Evolutionary conservation across 2,329 filamentous ascomycete species (phyloP), one percentile per base, ranked within the genome.

Genomic region (Rhynchosporium agropyri): DNA sequence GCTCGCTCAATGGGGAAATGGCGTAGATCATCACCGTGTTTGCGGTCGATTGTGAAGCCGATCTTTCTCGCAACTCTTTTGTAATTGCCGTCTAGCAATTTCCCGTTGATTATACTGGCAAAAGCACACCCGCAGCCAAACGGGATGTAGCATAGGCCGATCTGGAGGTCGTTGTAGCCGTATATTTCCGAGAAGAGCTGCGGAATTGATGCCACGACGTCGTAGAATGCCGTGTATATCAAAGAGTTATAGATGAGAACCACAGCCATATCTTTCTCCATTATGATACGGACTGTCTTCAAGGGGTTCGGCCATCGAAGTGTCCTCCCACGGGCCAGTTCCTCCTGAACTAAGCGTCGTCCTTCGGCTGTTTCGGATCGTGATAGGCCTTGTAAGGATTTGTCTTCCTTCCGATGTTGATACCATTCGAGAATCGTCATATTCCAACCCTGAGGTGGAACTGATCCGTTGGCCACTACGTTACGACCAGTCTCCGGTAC

Each of bases 31-130:
- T 75, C 72, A 6, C 74, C 77, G 42, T 84, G 83, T 66, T 83
- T 85, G 63, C 79, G 81, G 65, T 84, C 83, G 66, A 91, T 83
- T 2, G 79, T 77, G 62, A 92, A 79, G 5, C 86, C 86, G 15
- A 88, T 77, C 38, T 81, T 80, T 55, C 78, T 80, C 1, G 90
- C 89, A 53, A 87, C 82, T 45, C 89, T 83, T 6, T 85, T 81
- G 74, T 90, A 96, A 74, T 92, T 92, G 80, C 84, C 62, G 56
- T 88, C 85, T 0, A 87, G 73, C 8, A 86, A 65, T 40, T 75
- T 75, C 4, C 90, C 89, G 65, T 84, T 83, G n/a, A 74, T 72
- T 31, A 72, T 85, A 80, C 60, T 83, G 73, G 81, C 77, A 1
- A 79, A 69, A 12, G 81, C 75, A n/a, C 80, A 81, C 0, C 82